Percentiles rank a stretch among this genome's conserved stretches.
phyloP scores from a whole-genome alignment of 495 filamentous ascomycete species.

The Podospora conica region DNA sequence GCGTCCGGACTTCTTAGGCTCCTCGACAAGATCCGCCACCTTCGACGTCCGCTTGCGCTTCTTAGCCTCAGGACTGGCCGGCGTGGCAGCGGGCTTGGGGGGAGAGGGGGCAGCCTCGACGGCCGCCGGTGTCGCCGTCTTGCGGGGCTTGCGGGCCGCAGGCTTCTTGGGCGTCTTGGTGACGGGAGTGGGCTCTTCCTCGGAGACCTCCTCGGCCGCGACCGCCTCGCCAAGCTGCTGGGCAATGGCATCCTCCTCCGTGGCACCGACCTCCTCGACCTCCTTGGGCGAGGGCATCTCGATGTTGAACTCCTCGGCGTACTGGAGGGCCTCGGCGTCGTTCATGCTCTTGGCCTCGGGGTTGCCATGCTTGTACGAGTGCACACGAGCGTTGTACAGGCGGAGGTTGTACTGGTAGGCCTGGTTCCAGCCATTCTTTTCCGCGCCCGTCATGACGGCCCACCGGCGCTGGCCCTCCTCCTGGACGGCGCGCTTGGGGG shows the following conservation, averaged over 20 bases:
- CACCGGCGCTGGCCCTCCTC: constrained; percentile 78
- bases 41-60: constrained; percentile 60
- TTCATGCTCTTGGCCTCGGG: constrained; percentile 55
- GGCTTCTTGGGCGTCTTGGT: constrained; percentile 49
- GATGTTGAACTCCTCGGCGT: constrained; percentile 50
- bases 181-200: constrained; percentile 29
- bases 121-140: constrained; percentile 43
- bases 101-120: constrained; percentile 28
- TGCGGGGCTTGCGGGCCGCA: constrained; percentile 38
- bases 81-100: constrained; percentile 47
- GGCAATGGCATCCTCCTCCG: constrained; percentile 53
- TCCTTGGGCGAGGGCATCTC: constrained; percentile 36
- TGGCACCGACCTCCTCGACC: constrained; percentile 46
- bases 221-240: constrained; percentile 49
- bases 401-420: constrained; percentile 71
- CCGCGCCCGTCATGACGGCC: constrained; percentile 61
- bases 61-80: constrained; percentile 48
- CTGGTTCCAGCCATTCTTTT: constrained; percentile 73
- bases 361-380: constrained; percentile 67
- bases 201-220: constrained; percentile 35
- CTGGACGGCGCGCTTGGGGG: constrained; percentile 70
- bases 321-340: constrained; percentile 50
- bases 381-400: constrained; percentile 62
- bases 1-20: constrained; percentile 48
- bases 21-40: constrained; percentile 37